Conservation (phyloP, 441 rosid species). For the Pelargonium fulgidum region DNA sequence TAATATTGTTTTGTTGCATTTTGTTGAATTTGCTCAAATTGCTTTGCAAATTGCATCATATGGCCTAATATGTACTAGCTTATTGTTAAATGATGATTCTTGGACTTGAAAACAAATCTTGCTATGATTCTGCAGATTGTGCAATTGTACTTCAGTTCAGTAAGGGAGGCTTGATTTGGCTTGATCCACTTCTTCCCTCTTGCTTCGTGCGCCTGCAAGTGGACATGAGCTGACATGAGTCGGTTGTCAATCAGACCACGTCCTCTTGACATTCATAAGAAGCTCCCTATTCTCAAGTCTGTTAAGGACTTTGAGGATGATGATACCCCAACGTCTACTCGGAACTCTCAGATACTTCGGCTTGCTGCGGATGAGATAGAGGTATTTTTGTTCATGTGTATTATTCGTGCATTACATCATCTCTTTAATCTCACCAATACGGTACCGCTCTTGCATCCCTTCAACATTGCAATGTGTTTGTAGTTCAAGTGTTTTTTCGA, state of each 20-base stretch:
- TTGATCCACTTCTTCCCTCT: background rate
- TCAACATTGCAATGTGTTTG: background rate
- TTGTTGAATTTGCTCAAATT: background rate
- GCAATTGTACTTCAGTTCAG: background rate
- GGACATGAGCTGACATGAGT: slow-evolving; percentile 13
- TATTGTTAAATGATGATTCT: background rate
- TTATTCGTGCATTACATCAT: too few relatives aligned
- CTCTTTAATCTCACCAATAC: background rate
- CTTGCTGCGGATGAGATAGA: slow-evolving; percentile 5
- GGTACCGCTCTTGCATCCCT: background rate
- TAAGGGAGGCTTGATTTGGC: background rate
- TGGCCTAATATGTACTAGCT: background rate
- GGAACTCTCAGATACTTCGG: slow-evolving; percentile 2
- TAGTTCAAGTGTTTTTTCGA: background rate
- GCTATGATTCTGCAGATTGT: background rate
- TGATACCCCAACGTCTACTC: slow-evolving; percentile 13
- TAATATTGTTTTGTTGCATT: background rate
- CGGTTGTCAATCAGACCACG: slow-evolving; percentile 10
- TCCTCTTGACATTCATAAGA: slow-evolving; percentile 15
- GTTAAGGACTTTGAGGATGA: slow-evolving; percentile 12
- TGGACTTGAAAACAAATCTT: background rate
- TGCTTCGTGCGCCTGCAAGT: background rate
- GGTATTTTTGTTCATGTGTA: background rate
- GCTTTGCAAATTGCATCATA: background rate
- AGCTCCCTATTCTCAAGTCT: slow-evolving; percentile 15